Evolutionary conservation across 805 yeast species (phyloP), one percentile per base, ranked within the genome.

Genomic region (Yamadazyma insecticola): DNA sequence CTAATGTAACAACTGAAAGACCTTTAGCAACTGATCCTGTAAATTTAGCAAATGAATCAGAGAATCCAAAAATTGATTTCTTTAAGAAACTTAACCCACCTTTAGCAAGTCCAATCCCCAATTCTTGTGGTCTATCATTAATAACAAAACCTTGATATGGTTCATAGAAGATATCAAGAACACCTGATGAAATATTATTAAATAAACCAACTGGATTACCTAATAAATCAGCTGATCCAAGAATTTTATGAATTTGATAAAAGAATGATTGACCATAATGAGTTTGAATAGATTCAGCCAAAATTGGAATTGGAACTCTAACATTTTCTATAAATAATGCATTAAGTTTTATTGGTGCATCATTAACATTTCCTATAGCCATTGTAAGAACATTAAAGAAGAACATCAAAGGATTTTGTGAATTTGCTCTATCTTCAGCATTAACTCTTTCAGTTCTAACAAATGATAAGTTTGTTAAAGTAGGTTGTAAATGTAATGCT

Each of bases 171-270:
- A 92, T 82, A 55, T 92, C 99, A 75, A 88, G 74, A 8, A 92
- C 92, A 31, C 99, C 99, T 0, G 97, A 87, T 35, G 95, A 80
- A 35, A 92, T 67, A 44, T 88, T 89, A 53, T 86, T 92, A 64
- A 92, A 92, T 39, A 92, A 63, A 1, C 98, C 98, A 17, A 94
- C 97, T 0, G 99, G 99, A 44, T 94, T 92, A 14, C 98, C 99
- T 29, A 92, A 62, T 44, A 92, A 76, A 57, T 94, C 98, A 0
- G 97, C 98, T 13, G 96, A 87, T 0, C 99, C 99, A 20, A 94
- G 63, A 26, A 92, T 79, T 54, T 87, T 88, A 59, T 92, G 95
- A 20, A 92, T 65, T 57, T 92, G 98, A 51, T 85, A 88, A 37
- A 92, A 71, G 58, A 90, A 82, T 17, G 92, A 90, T 52, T 89